Conservation (phyloP, 371 early-diverging fungal species). For the Lichtheimia ramosa region DNA sequence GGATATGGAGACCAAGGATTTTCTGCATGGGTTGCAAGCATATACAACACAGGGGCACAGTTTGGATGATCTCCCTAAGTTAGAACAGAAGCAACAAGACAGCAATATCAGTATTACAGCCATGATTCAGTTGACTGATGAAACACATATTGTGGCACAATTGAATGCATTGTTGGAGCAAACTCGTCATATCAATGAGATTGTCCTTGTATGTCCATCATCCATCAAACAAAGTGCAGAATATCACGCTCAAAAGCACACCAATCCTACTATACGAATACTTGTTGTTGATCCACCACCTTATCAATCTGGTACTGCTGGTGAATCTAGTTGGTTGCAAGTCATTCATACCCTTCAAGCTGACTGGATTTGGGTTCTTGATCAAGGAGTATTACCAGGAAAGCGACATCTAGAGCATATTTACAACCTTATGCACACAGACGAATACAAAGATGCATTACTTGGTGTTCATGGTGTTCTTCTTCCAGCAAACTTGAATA, state of each 20-base stretch:
- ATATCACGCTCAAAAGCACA: conserved; percentile 4
- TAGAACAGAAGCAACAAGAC: neutral
- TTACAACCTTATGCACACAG: conserved; percentile 34
- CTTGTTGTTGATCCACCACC: conserved; percentile 8
- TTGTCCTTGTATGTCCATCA: conserved; percentile 32
- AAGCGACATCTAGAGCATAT: conserved; percentile 34
- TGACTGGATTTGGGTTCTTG: conserved; percentile 44
- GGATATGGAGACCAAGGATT: conserved; percentile 1
- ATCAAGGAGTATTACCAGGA: conserved; percentile 27
- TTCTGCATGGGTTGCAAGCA: conserved; percentile 14
- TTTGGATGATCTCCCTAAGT: conserved; percentile 7
- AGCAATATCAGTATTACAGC: conserved; percentile 11
- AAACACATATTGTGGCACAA: conserved; percentile 19
- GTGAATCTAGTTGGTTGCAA: conserved; percentile 14
- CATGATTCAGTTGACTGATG: conserved; percentile 16
- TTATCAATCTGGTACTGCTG: conserved; percentile 2
- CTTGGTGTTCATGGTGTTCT: conserved; percentile 45
- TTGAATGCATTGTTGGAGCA: conserved; percentile 37
- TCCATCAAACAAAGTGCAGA: conserved; percentile 3
- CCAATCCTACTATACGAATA: conserved; percentile 1
- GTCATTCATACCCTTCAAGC: conserved; percentile 14
- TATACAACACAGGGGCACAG: conserved; percentile 18
- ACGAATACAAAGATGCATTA: conserved; percentile 38
- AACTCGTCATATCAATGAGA: conserved; percentile 28
- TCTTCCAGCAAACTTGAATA: conserved; percentile 26